Evolutionary conservation across 108 stramenopile genomes (phyloP), one percentile per base, ranked within the genome.

Genomic region (Seminavis robusta): DNA sequence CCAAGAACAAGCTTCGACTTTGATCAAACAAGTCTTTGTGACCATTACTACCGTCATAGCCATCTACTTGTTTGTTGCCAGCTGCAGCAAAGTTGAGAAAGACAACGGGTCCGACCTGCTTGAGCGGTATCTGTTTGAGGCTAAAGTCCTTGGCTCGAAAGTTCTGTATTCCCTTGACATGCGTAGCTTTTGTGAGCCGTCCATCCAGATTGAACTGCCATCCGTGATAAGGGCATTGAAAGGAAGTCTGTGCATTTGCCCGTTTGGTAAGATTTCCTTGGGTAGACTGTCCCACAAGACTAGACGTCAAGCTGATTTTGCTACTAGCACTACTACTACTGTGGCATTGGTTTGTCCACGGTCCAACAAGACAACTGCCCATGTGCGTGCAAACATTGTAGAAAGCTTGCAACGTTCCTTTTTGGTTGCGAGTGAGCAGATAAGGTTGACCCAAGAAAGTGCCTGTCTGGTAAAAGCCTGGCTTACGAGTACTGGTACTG

Each of bases 151-250:
- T 67, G 34, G 63, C 44, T 24, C 34, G 21, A 40, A 73, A 73
- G 37, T 56, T 28, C 17, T 55, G 25, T 10, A 66, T 61, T 19
- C 71, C 71, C 27, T 36, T 51, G 16, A 66, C 43, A 7, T 60
- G 43, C 47, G 59, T 67, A 51, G 71, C 63, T 29, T 73, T 73
- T 52, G 41, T 61, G 39, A 73, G 24, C 17, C 52, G 59, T 2
- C 71, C 71, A 47, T 63, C 52, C 23, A 53, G 44, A 24, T 54
- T 51, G 45, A 62, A 73, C 33, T 67, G 54, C 71, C 71, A 73
- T 31, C 71, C 71, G 29, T 73, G 71, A 28, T 73, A 73, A 23
- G 71, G 65, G 47, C 71, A 73, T 36, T 51, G 51, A 28, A 73
- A 37, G 11, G 38, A 19, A 17, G 23, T 1, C 11, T 31, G 23